Evolutionary conservation across 192 early-diverging fungal species (phyloP).

Genomic region (Mortierella antarctica): DNA sequence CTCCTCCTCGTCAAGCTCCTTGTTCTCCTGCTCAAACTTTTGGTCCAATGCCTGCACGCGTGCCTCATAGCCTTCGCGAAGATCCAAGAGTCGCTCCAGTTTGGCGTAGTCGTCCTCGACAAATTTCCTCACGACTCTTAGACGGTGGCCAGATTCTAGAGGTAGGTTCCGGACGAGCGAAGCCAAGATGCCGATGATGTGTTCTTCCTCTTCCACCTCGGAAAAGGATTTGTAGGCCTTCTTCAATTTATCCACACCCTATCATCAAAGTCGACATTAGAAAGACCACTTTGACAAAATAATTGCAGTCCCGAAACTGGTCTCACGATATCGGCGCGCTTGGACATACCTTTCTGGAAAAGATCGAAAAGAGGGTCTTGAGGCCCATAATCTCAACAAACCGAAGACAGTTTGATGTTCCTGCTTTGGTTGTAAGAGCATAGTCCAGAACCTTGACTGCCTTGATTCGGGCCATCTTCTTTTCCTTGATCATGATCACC

Average conservation of each 20-base stretch:
- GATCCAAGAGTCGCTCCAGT: slow-evolving; percentile 83
- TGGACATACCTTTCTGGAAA: slow-evolving; percentile 76
- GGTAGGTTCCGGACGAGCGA: slow-evolving; percentile 80
- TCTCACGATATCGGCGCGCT: neutral
- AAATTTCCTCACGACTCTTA: slow-evolving; percentile 88
- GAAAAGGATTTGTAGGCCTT: slow-evolving; percentile 84
- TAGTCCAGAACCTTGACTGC: slow-evolving; percentile 91
- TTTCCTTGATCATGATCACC: slow-evolving; percentile 91
- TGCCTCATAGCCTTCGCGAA: slow-evolving; percentile 75
- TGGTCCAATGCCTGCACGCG: slow-evolving; percentile 68
- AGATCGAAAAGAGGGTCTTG: slow-evolving; percentile 85
- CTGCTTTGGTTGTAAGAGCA: slow-evolving; percentile 67
- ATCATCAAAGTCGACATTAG: neutral
- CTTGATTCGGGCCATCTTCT: slow-evolving; percentile 80
- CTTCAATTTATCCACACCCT: slow-evolving; percentile 79
- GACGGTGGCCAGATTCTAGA: slow-evolving; percentile 65
- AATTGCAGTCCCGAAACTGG: neutral
- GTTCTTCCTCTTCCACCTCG: slow-evolving; percentile 89
- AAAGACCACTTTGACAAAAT: neutral
- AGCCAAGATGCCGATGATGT: slow-evolving; percentile 84
- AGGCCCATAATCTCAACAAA: slow-evolving; percentile 89
- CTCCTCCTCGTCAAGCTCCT: slow-evolving; percentile 59
- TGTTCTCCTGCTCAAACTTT: slow-evolving; percentile 63
- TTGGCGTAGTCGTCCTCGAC: slow-evolving; percentile 82
- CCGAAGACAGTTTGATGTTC: slow-evolving; percentile 65